Base-by-base conservation (phyloP, 495 filamentous ascomycete species). In the Emericellopsis terricola region DNA sequence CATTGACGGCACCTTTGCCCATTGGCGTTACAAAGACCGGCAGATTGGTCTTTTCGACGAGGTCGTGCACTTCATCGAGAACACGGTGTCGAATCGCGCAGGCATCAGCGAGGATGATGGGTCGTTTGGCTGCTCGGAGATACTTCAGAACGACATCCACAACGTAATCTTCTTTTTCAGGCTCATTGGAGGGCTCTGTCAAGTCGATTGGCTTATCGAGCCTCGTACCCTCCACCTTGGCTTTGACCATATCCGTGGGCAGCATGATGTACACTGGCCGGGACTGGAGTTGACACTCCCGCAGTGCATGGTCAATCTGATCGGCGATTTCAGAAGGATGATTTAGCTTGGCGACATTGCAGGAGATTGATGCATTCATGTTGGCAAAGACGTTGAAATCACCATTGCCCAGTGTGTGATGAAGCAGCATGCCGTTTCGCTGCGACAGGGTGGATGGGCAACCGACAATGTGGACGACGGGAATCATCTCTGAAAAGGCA, bases 361-460 rank as follows among this genome's bases (percentile, higher is more conserved):
- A 80, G 4, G 81, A 77, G 40, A 94, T 75, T 15, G 68, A 55
- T 10, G 57, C 56, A 47, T 62, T 77, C 78, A 94, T 94, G 39
- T 75, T 65, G 41, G 69, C 60, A 47, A 89, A 94, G n/a, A 80
- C 81, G 37, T 78, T 71, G 53, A 80, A 89, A 48, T 89, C 77
- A 19, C 86, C 86, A 47, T 93, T 89, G 20, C 84, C 86, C 10
- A 96, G 73, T 1, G 86, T 92, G 54, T 96, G 87, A 50, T 96
- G 87, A 9, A 96, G 63, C n/a, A 91, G 59, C 49, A 74, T 62
- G 42, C 69, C 69, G 39, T 67, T 57, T 32, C 55, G 57, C 46
- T 78, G 73, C 4, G 68, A 64, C 28, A 60, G 47, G 19, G 64
- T 78, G 5, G 64, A 63, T 0, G 77, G 78, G 28, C 65, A 67